Conservation (phyloP, 257 asterid genomes). For the Verbascum thapsus region DNA sequence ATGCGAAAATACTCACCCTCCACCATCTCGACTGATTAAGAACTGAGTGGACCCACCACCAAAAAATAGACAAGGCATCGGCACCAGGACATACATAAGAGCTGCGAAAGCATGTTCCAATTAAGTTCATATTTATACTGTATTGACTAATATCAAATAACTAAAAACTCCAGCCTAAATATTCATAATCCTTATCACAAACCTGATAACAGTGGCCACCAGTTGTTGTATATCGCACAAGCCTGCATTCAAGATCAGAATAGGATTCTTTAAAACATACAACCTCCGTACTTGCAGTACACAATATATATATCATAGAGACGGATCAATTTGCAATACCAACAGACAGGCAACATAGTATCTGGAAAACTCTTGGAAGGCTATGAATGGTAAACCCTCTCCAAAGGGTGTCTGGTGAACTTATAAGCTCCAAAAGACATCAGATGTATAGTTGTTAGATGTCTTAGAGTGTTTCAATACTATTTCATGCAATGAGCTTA, state of each 20-base stretch:
- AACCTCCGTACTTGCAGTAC: background rate
- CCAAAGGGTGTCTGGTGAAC: too few relatives aligned
- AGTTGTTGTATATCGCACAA: constrained; percentile 85
- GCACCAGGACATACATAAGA: constrained; percentile 96
- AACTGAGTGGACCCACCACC: constrained; percentile 97
- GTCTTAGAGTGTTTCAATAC: too few relatives aligned
- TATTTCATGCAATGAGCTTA: too few relatives aligned
- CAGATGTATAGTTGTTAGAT: too few relatives aligned
- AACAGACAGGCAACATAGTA: too few relatives aligned
- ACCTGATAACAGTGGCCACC: constrained; percentile 99
- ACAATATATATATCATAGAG: background rate
- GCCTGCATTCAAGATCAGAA: constrained; percentile 64
- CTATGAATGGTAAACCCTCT: too few relatives aligned
- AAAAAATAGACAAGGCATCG: constrained; percentile 96
- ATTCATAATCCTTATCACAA: constrained; percentile 23
- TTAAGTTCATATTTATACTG: constrained; percentile 18
- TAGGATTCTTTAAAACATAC: constrained; percentile 8
- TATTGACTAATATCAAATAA: constrained; percentile 10
- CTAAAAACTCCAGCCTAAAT: constrained; percentile 4
- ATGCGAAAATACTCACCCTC: constrained; percentile 67
- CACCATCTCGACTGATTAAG: constrained; percentile 92
- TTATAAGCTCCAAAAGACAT: too few relatives aligned
- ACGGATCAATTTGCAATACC: too few relatives aligned
- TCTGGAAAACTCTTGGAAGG: too few relatives aligned
- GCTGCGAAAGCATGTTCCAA: constrained; percentile 49